Conservation (phyloP, 345 rosid species). For the Dimocarpus longan region DNA sequence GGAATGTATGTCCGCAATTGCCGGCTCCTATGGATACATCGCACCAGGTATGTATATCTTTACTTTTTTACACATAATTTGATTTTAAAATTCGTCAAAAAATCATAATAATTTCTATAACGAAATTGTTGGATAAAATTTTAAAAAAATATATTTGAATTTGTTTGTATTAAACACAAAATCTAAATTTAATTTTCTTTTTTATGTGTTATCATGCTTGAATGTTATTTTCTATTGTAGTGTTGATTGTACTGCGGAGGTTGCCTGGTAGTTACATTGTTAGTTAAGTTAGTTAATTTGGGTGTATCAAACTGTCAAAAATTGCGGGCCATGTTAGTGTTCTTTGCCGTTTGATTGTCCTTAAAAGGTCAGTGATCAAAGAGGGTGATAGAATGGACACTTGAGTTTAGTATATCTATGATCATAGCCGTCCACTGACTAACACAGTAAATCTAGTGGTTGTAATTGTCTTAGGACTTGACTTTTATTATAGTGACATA, state of each 20-base stretch:
- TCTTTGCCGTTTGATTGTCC: constrained; percentile 17
- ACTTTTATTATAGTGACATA: not conserved
- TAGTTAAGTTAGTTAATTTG: constrained; percentile 28
- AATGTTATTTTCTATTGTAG: not conserved
- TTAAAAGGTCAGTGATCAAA: not conserved
- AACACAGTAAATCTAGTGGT: not conserved
- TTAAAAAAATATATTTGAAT: not conserved
- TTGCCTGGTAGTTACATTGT: constrained; percentile 4
- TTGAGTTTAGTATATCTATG: not conserved
- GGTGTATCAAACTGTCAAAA: constrained; percentile 15
- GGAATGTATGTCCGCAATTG: constrained; percentile 76
- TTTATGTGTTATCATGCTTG: not conserved
- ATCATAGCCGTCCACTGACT: not conserved
- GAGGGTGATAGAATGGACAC: not conserved
- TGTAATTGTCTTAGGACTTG: not conserved
- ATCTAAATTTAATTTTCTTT: not conserved
- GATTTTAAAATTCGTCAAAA: not conserved
- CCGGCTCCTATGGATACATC: constrained; percentile 78
- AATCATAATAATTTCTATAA: no score
- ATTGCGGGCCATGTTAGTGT: not conserved
- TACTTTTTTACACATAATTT: no score
- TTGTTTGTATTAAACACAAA: not conserved
- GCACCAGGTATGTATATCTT: constrained; percentile 57
- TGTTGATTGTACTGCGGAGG: not conserved
- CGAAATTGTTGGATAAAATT: not conserved